Percentiles rank a stretch among this genome's conserved stretches.
These are phyloP conservation scores for Yamadazyma sp. DNA, from an alignment of 805 yeast genomes.

Conservation along the genomic window DNA sequence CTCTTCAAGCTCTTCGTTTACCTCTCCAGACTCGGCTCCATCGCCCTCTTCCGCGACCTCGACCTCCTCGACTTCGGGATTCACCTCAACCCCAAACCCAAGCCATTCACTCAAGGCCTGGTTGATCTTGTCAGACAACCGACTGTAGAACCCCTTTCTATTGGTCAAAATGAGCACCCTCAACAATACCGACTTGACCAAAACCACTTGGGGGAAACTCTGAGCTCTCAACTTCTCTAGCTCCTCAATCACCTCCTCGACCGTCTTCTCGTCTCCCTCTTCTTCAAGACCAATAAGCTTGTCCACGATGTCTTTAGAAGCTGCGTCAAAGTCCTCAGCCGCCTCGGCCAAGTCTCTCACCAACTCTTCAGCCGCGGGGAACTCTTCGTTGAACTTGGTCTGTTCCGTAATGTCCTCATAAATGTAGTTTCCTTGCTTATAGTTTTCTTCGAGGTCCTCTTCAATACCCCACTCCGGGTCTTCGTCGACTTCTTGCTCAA, in stretches of 20 bases:
- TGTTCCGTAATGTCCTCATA: conserved; percentile 36
- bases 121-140: conserved; percentile 12
- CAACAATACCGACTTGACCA: conserved; percentile 30
- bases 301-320: conserved; percentile 7
- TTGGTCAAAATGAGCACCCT: conserved; percentile 31
- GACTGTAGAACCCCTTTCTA: conserved; percentile 19
- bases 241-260: conserved; percentile 5
- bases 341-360: conserved; percentile 20
- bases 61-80: conserved; percentile 16
- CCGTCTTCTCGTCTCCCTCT: background rate
- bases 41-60: conserved; percentile 6
- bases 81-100: conserved; percentile 18
- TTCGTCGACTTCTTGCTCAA: conserved; percentile 5
- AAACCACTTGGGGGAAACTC: conserved; percentile 28
- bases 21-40: conserved; percentile 10
- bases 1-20: conserved; percentile 6
- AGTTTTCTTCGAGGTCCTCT: conserved; percentile 28
- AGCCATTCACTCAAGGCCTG: conserved; percentile 22
- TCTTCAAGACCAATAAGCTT: conserved; percentile 1
- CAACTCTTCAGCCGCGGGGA: conserved; percentile 27
- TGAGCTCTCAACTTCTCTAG: conserved; percentile 19
- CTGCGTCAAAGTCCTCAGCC: conserved; percentile 14
- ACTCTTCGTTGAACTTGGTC: conserved; percentile 20
- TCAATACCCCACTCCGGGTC: conserved; percentile 48
- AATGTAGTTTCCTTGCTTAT: conserved; percentile 31